Evolutionary conservation across 768 basidiomycete species (phyloP).

Genomic region (Mycena filopes): DNA sequence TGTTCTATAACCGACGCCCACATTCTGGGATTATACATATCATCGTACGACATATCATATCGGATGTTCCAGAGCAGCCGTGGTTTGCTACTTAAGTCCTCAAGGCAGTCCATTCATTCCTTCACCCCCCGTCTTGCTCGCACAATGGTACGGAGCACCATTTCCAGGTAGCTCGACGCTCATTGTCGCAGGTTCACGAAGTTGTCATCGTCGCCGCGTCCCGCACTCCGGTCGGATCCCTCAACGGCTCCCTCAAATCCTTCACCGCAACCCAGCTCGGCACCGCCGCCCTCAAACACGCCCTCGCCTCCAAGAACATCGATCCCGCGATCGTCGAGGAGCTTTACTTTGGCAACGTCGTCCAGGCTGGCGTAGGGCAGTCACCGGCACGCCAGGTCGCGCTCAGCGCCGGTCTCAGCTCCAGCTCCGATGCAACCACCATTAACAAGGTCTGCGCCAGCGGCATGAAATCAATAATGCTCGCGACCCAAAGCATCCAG

Average conservation of each 20-base stretch:
- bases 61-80: constrained; percentile 29
- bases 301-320: constrained; percentile 82
- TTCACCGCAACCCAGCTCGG: constrained; percentile 95
- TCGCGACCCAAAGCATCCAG: constrained; percentile 91
- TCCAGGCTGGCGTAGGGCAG: constrained; percentile 97
- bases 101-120: constrained; percentile 12
- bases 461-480: constrained; percentile 94
- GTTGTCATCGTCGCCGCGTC: constrained; percentile 94
- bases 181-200: constrained; percentile 66
- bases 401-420: constrained; percentile 85
- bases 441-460: constrained; percentile 99
- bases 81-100: constrained; percentile 20
- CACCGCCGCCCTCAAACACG: constrained; percentile 88
- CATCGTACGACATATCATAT: constrained; percentile 28
- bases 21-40: not conserved
- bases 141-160: constrained; percentile 50
- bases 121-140: constrained; percentile 36
- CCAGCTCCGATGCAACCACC: constrained; percentile 94
- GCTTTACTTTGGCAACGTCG: constrained; percentile 96
- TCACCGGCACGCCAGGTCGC: constrained; percentile 98
- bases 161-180: not conserved
- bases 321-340: constrained; percentile 90
- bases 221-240: constrained; percentile 93
- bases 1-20: not conserved
- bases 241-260: constrained; percentile 90